Evolutionary conservation across 768 basidiomycete genomes (phyloP).

Genomic region (Dictyophora rubrovolvata): DNA sequence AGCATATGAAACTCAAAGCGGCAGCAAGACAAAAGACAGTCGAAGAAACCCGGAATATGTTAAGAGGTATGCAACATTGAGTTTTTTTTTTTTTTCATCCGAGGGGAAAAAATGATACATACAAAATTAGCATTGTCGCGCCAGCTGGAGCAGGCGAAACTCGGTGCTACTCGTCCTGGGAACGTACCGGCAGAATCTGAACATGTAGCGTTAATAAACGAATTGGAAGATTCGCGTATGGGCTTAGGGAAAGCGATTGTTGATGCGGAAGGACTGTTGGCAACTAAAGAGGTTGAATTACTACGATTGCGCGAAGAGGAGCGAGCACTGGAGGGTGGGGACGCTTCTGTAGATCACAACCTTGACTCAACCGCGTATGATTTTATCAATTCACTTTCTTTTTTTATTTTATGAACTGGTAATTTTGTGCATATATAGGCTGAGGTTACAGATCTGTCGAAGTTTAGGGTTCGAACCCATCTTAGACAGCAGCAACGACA

Average conservation of each 20-base stretch:
- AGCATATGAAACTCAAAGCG: constrained; percentile 52
- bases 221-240: constrained; percentile 51
- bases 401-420: constrained; percentile 1
- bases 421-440: constrained; percentile 27
- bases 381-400: neutral
- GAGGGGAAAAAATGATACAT: neutral
- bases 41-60: constrained; percentile 52
- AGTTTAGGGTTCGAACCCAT: constrained; percentile 65
- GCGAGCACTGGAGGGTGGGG: constrained; percentile 49
- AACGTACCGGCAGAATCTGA: constrained; percentile 59
- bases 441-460: constrained; percentile 60
- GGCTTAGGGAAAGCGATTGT: constrained; percentile 67
- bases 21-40: constrained; percentile 52
- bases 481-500: constrained; percentile 37
- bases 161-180: constrained; percentile 58
- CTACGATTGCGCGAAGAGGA: constrained; percentile 57
- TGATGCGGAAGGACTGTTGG: constrained; percentile 54
- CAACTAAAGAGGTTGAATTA: constrained; percentile 62
- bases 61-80: constrained; percentile 40
- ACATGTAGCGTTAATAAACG: constrained; percentile 51
- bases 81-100: neutral
- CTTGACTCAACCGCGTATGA: constrained; percentile 60
- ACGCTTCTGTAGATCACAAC: constrained; percentile 66
- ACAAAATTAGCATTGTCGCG: constrained; percentile 48
- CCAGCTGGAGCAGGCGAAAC: constrained; percentile 55